Evolutionary conservation across 768 basidiomycete genomes (phyloP), one percentile per base, ranked within the genome.

Genomic region (Phanerochaete sordida): DNA sequence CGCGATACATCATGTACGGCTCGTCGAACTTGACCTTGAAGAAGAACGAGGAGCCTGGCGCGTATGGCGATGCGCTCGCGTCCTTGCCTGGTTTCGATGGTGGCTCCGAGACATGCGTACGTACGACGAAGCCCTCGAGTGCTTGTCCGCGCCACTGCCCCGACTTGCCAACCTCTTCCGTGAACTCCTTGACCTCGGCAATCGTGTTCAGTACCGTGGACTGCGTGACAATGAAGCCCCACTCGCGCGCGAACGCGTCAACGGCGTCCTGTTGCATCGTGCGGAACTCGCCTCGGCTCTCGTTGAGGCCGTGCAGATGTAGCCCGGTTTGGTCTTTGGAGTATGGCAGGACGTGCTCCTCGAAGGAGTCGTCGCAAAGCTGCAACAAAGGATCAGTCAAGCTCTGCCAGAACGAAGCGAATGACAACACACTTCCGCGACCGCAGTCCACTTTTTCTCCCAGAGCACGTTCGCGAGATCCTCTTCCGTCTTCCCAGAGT

Each of bases 1-100:
- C 92, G 57, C 97, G 88, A 75, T 97, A 98, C 86, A 96, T 95
- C 82, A 98, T 87, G 71, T 99, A 99, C 2, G 96, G 96, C 69
- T 98, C 93, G 73, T 98, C 95, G 73, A 98, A 98, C 72, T 99
- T 99, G 76, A 98, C 82, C 71, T 99, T 99, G 86, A 97, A 98
- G 82, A 99, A 98, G 80, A 98, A 96, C 0, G 93, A 88, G 1
- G 90, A 85, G 30, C 89, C 92, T 0, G 86, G 73, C 0, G 79
- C 71, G 69, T 98, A 97, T 0, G 94, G 95, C 0, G 83, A 80
- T 19, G 57, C 52, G n/a, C 64, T 68, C 23, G 70, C 44, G 24
- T 48, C 66, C 57, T 61, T 68, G 48, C 66, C 68, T 28, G 66
- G 71, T 53, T 71, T 73, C 0, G 69, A 70, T 27, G 78, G 81